A percentile compares a stretch with the other conserved stretches of the same genome.
Evolutionary conservation across 306 rosid species (phyloP).

Genomic region (Quillaja saponaria): DNA sequence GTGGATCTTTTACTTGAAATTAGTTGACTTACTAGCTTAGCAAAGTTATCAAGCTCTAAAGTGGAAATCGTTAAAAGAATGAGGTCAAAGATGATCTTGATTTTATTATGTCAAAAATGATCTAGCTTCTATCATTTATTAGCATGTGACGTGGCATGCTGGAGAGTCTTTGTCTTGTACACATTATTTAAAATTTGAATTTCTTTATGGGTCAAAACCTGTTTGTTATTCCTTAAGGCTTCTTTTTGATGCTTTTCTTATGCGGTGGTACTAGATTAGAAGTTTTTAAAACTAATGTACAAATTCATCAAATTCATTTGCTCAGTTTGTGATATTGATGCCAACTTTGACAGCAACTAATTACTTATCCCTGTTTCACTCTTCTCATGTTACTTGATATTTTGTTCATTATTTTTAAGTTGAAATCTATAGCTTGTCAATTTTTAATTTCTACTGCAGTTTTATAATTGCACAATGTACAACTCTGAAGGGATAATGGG

Average conservation of each 20-base stretch:
- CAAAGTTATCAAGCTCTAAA: conserved; percentile 18
- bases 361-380: too few relatives aligned
- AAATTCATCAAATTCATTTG: too few relatives aligned
- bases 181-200: too few relatives aligned
- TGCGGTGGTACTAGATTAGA: too few relatives aligned
- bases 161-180: conserved; percentile 10
- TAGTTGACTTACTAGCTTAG: conserved; percentile 14
- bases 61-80: conserved; percentile 11
- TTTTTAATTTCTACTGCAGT: too few relatives aligned
- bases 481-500: background rate
- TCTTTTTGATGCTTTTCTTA: too few relatives aligned
- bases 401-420: background rate
- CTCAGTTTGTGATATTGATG: conserved; percentile 1
- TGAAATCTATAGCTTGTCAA: too few relatives aligned
- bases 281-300: too few relatives aligned
- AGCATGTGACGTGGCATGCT: background rate
- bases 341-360: too few relatives aligned
- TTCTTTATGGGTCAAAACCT: too few relatives aligned
- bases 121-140: conserved; percentile 10
- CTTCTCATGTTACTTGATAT: background rate
- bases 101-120: conserved; percentile 13
- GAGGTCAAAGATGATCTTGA: conserved; percentile 1
- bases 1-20: conserved; percentile 5
- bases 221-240: too few relatives aligned
- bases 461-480: too few relatives aligned